These are phyloP conservation scores for Recurvomyces mirabilis DNA, from an alignment of 495 filamentous ascomycete species.

Conservation along the genomic window DNA sequence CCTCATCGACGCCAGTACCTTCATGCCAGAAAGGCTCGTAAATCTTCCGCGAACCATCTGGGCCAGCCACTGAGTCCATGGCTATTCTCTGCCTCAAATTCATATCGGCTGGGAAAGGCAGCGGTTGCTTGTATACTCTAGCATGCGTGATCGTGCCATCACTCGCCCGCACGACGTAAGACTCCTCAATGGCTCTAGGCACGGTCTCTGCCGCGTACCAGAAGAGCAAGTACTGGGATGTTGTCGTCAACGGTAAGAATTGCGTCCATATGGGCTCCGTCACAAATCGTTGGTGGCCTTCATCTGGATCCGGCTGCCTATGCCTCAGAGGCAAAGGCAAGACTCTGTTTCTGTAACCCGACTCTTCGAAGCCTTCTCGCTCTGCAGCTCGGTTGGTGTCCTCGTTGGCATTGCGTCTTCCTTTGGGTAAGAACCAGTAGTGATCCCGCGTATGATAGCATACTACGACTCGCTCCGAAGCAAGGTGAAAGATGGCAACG, in stretches of 20 bases:
- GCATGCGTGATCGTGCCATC: background rate
- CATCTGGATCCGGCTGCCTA: conserved; percentile 24
- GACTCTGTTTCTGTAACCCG: conserved; percentile 39
- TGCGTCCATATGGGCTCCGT: conserved; percentile 38
- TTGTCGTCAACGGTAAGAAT: conserved; percentile 24
- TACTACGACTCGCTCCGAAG: conserved; percentile 32
- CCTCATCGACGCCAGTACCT: conserved; percentile 36
- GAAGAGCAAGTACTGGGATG: conserved; percentile 36
- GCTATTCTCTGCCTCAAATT: conserved; percentile 29
- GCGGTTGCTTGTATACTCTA: conserved; percentile 23
- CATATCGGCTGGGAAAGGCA: conserved; percentile 26
- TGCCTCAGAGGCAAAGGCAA: conserved; percentile 35
- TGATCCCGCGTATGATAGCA: conserved; percentile 32
- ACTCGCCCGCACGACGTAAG: conserved; percentile 5
- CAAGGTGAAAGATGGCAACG: conserved; percentile 40
- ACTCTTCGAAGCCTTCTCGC: conserved; percentile 42
- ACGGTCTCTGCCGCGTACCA: conserved; percentile 43
- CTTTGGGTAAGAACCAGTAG: conserved; percentile 41
- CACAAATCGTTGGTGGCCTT: conserved; percentile 21
- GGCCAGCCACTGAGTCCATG: conserved; percentile 21
- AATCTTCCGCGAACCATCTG: conserved; percentile 14
- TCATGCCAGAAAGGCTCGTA: conserved; percentile 35
- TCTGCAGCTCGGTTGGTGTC: conserved; percentile 30
- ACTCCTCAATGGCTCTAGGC: conserved; percentile 30
- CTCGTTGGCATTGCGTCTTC: conserved; percentile 36